Evolutionary conservation across 2,329 filamentous ascomycete genomes (phyloP).

Genomic region (Cladosporium sp.): DNA sequence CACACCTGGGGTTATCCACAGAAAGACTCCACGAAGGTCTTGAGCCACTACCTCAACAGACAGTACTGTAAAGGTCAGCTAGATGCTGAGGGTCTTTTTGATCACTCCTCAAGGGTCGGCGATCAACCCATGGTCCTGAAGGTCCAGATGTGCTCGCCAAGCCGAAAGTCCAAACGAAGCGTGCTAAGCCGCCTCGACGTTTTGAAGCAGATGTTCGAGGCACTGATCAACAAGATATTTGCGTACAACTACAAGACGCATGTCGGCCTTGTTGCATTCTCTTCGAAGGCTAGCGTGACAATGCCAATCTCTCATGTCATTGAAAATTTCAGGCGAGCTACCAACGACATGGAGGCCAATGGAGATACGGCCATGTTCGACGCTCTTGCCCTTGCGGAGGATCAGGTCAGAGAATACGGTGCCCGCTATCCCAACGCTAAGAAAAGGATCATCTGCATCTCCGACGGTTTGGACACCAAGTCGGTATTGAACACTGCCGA

Average conservation of each 20-base stretch:
- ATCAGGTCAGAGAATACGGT: slow-evolving; percentile 30
- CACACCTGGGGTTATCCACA: background rate
- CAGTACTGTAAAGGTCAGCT: slow-evolving; percentile 9
- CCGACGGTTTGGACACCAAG: slow-evolving; percentile 35
- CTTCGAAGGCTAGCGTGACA: slow-evolving; percentile 23
- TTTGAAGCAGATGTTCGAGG: slow-evolving; percentile 36
- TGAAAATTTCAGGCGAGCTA: slow-evolving; percentile 35
- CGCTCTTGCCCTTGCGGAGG: slow-evolving; percentile 30
- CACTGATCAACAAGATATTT: slow-evolving; percentile 35
- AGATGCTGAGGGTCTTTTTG: background rate
- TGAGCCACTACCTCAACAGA: slow-evolving; percentile 18
- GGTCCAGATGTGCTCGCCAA: background rate
- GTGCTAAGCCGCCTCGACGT: slow-evolving; percentile 30
- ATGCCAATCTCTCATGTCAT: slow-evolving; percentile 32
- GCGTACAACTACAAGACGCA: slow-evolving; percentile 36
- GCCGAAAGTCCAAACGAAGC: background rate
- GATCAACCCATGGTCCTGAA: background rate
- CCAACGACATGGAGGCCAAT: slow-evolving; percentile 26
- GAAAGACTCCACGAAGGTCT: background rate
- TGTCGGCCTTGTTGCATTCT: slow-evolving; percentile 34
- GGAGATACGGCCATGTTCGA: slow-evolving; percentile 38
- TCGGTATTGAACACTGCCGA: slow-evolving; percentile 20
- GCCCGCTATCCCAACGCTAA: slow-evolving; percentile 31
- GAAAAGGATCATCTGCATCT: slow-evolving; percentile 36
- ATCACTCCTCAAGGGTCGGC: background rate